Percentiles rank a stretch among this genome's conserved stretches.
Conservation (phyloP, 1,139 yeast species). For the Pichia sp. region DNA sequence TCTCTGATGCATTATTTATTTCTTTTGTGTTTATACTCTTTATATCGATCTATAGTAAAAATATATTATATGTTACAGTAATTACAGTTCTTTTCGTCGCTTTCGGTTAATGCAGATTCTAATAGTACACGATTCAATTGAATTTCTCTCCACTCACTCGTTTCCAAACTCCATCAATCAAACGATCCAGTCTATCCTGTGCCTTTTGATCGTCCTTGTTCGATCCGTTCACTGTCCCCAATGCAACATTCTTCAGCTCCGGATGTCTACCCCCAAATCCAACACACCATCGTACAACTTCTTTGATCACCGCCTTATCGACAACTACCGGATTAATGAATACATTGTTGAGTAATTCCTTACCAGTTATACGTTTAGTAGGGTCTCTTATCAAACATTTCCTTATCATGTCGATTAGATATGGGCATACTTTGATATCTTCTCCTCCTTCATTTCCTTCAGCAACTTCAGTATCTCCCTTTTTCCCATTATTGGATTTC, state of each 20-base stretch:
- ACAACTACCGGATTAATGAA: constrained; percentile 76
- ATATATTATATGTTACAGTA: constrained; percentile 1
- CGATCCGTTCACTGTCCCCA: constrained; percentile 3
- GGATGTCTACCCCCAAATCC: constrained; percentile 54
- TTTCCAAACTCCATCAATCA: constrained; percentile 52
- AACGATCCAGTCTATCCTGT: constrained; percentile 38
- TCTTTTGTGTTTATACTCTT: not conserved
- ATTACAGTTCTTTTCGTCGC: not conserved
- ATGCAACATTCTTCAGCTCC: constrained; percentile 31
- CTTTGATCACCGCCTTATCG: constrained; percentile 60
- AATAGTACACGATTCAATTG: constrained; percentile 8
- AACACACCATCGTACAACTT: constrained; percentile 72
- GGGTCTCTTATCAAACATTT: constrained; percentile 76
- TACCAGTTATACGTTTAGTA: constrained; percentile 58
- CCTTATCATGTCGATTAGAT: constrained; percentile 64
- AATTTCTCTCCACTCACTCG: constrained; percentile 29
- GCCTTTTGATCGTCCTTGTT: constrained; percentile 5
- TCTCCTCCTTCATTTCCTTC: constrained; percentile 19
- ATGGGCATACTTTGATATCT: constrained; percentile 22
- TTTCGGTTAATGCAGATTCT: not conserved
- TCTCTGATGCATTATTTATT: constrained; percentile 1
- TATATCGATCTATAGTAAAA: not conserved
- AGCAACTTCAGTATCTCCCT: constrained; percentile 10
- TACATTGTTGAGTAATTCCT: constrained; percentile 49
- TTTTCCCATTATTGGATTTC: constrained; percentile 2